These are phyloP conservation scores for Pulveroboletus sp. DNA, from an alignment of 768 basidiomycete species.

Conservation along the genomic window DNA sequence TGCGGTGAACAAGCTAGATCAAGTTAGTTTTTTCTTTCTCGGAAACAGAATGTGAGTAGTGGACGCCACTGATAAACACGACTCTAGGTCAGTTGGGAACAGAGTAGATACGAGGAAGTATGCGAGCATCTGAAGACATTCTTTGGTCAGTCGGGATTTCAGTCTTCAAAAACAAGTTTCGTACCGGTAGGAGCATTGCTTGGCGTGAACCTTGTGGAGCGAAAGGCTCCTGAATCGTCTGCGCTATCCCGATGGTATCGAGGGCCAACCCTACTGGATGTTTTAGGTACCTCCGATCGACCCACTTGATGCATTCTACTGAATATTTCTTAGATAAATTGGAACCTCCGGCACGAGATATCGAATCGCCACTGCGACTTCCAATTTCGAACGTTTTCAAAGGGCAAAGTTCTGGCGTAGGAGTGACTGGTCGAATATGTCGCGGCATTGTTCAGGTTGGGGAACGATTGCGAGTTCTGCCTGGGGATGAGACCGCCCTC, in stretches of 20 bases:
- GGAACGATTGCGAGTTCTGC: constrained; percentile 78
- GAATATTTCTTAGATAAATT: constrained; percentile 56
- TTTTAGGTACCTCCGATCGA: constrained; percentile 54
- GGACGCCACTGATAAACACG: neutral
- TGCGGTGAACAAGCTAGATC: constrained; percentile 93
- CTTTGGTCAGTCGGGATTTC: constrained; percentile 84
- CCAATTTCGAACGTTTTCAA: constrained; percentile 96
- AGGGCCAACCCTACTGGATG: constrained; percentile 79
- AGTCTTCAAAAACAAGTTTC: constrained; percentile 70
- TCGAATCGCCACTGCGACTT: constrained; percentile 71
- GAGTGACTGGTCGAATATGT: constrained; percentile 78
- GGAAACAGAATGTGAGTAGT: neutral
- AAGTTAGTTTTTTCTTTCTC: constrained; percentile 42
- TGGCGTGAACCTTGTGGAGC: constrained; percentile 73
- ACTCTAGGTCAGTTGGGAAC: constrained; percentile 79
- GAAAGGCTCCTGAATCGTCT: constrained; percentile 43
- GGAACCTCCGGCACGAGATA: constrained; percentile 75
- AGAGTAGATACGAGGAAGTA: constrained; percentile 83
- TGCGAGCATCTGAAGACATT: constrained; percentile 70
- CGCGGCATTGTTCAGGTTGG: constrained; percentile 91
- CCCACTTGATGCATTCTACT: neutral
- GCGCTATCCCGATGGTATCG: constrained; percentile 70
- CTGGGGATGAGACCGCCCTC: constrained; percentile 85
- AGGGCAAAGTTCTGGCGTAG: constrained; percentile 72
- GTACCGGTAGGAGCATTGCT: constrained; percentile 88